A percentile compares a stretch with the other conserved stretches of the same genome.
Evolutionary conservation across 2,329 filamentous ascomycete genomes (phyloP).

Genomic region (Clarireedia sp.): DNA sequence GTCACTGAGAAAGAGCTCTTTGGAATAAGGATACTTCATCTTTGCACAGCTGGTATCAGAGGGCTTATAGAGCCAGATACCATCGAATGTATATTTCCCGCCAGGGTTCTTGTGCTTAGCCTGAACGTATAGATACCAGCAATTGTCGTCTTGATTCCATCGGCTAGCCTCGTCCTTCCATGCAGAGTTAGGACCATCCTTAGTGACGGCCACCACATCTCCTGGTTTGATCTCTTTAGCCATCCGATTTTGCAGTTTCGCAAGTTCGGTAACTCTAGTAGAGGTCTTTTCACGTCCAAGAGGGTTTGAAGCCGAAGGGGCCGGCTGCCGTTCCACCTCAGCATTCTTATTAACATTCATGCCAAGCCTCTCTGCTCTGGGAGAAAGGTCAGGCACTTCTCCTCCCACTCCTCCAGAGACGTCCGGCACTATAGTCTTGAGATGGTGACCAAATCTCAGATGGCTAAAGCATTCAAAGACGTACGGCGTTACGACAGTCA

Average conservation of each 20-base stretch:
- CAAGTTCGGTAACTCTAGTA: no score
- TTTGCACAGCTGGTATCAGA: constrained; percentile 61
- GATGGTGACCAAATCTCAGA: constrained; percentile 48
- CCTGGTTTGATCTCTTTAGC: constrained; percentile 43
- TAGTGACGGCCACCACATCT: constrained; percentile 41
- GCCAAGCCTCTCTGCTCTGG: not conserved
- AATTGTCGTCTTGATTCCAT: constrained; percentile 37
- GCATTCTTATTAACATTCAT: not conserved
- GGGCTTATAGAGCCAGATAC: constrained; percentile 68
- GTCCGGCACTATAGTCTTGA: constrained; percentile 34
- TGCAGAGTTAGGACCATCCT: constrained; percentile 38
- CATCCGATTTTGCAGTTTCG: constrained; percentile 21
- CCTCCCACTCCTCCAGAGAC: not conserved
- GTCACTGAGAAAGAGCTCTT: constrained; percentile 70
- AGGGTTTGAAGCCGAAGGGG: no score
- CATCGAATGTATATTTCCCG: constrained; percentile 43
- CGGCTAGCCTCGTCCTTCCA: constrained; percentile 48
- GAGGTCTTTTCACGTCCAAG: not conserved
- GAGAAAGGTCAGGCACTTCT: not conserved
- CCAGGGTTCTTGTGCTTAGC: constrained; percentile 34
- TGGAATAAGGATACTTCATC: constrained; percentile 59
- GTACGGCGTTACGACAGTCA: constrained; percentile 64
- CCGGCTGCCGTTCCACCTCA: no score
- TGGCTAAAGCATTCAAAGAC: constrained; percentile 56
- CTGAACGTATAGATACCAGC: constrained; percentile 68